These are phyloP conservation scores for Ichthyophthirius multifiliis DNA, from an alignment of 169 alveolate genomes.

Conservation along the genomic window DNA sequence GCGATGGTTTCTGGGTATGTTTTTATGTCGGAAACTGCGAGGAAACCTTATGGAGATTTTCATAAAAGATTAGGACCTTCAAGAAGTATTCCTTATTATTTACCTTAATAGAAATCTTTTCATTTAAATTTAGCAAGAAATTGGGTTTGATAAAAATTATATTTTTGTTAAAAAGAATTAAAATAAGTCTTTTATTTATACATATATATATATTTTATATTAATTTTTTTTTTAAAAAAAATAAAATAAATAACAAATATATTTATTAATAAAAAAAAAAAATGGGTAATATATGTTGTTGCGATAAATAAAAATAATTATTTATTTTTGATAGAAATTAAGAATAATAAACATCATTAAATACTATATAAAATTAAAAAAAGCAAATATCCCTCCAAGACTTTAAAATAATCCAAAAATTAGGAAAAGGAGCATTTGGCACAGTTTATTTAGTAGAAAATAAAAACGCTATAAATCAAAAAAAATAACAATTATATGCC, in stretches of 20 bases:
- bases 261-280: background rate
- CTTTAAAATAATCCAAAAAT: no score
- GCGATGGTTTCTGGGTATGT: slow-evolving; percentile 8
- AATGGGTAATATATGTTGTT: no score
- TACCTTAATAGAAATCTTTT: slow-evolving; percentile 27
- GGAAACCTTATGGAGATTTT: slow-evolving; percentile 38
- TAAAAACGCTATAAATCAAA: no score
- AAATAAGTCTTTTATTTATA: background rate
- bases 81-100: slow-evolving; percentile 17
- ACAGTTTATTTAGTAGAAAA: no score
- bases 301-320: no score
- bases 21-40: slow-evolving; percentile 19
- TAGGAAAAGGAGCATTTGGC: no score
- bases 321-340: no score
- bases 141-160: slow-evolving; percentile 9
- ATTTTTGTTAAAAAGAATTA: background rate
- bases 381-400: no score
- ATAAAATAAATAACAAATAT: background rate
- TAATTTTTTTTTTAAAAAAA: background rate
- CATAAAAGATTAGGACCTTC: slow-evolving; percentile 26
- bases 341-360: no score
- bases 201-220: background rate
- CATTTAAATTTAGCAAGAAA: slow-evolving; percentile 30
- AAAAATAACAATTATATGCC: no score
- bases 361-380: no score